A percentile compares a stretch with the other conserved stretches of the same genome.
Conservation (phyloP, 495 filamentous ascomycete genomes). For the Trichoderma gamsii region DNA sequence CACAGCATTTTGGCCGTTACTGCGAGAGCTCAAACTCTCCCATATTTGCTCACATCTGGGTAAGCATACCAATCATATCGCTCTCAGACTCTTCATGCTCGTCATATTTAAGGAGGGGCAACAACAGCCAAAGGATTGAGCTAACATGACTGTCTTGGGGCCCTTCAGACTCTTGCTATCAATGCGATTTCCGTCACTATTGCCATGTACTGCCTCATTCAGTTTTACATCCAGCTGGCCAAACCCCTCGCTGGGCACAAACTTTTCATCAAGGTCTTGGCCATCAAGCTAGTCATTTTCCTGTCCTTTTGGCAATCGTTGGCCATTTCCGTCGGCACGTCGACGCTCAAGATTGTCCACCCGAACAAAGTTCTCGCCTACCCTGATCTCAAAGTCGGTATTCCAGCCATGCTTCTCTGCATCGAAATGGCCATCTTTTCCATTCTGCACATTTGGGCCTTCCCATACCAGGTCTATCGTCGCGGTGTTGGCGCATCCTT, state of each 20-base stretch:
- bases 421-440: slow-evolving; percentile 85
- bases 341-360: slow-evolving; percentile 54
- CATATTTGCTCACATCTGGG: slow-evolving; percentile 79
- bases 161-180: slow-evolving; percentile 54
- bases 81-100: neutral
- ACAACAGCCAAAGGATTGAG: neutral
- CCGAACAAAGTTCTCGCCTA: slow-evolving; percentile 55
- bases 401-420: slow-evolving; percentile 72
- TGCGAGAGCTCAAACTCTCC: slow-evolving; percentile 74
- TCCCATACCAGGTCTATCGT: slow-evolving; percentile 66
- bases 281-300: slow-evolving; percentile 93
- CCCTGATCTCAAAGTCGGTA: slow-evolving; percentile 72
- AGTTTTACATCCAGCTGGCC: slow-evolving; percentile 78
- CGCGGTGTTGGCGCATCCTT: slow-evolving; percentile 31
- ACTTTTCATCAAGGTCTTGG: slow-evolving; percentile 76
- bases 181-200: slow-evolving; percentile 70
- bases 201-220: slow-evolving; percentile 88
- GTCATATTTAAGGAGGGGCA: neutral
- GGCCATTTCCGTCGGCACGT: slow-evolving; percentile 64
- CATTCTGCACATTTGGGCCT: slow-evolving; percentile 76
- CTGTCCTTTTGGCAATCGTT: slow-evolving; percentile 87
- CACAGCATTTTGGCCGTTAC: slow-evolving; percentile 62
- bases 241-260: slow-evolving; percentile 59
- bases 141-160: slow-evolving; percentile 16
- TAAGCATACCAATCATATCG: slow-evolving; percentile 35